Conservation (phyloP, 1,139 yeast genomes). For the Suhomyces yuchorum region DNA sequence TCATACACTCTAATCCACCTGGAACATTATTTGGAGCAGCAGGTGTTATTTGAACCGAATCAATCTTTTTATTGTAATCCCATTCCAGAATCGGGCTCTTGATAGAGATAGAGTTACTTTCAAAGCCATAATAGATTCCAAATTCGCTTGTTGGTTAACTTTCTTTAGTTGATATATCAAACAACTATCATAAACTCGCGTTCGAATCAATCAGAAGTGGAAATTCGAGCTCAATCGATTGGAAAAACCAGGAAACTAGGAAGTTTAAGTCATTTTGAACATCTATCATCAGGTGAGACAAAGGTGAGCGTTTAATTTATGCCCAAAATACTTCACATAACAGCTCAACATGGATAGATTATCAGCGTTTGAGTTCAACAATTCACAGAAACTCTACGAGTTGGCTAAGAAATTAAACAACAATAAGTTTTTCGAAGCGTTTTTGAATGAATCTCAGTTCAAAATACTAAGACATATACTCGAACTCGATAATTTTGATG, state of each 20-base stretch:
- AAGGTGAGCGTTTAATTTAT: background rate
- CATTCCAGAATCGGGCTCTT: background rate
- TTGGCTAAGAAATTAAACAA: conserved; percentile 52
- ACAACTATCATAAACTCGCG: background rate
- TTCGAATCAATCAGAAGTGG: background rate
- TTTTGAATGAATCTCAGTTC: conserved; percentile 63
- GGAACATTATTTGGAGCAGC: background rate
- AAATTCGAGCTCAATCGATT: background rate
- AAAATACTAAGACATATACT: conserved; percentile 51
- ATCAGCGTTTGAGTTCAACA: conserved; percentile 45
- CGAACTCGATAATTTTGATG: conserved; percentile 28
- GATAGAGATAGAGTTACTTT: background rate
- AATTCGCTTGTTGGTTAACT: background rate
- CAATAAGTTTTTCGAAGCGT: conserved; percentile 55
- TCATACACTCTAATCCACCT: background rate
- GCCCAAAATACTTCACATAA: background rate
- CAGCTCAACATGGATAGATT: conserved; percentile 40
- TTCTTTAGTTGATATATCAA: background rate
- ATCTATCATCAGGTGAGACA: background rate
- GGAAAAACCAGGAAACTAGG: background rate
- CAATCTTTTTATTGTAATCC: background rate
- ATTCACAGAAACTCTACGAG: conserved; percentile 42
- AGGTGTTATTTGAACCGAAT: background rate
- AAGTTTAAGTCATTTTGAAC: background rate
- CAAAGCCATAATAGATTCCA: background rate